A percentile compares a stretch with the other conserved stretches of the same genome.
Evolutionary conservation across 306 rosid genomes (phyloP).

Genomic region (Quercus bicolor): DNA sequence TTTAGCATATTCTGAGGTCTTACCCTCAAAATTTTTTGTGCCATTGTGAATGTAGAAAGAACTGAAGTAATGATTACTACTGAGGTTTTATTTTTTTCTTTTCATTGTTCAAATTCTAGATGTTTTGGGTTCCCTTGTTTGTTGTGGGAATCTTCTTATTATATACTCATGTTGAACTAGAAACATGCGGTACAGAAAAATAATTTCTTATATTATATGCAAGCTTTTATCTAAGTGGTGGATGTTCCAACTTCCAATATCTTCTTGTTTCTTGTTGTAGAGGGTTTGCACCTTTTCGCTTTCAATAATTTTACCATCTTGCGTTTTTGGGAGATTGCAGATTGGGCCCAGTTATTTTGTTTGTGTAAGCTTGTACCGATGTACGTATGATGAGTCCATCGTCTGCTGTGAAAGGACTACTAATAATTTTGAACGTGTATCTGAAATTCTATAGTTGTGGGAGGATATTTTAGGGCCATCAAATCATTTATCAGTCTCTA

Average conservation of each 20-base stretch:
- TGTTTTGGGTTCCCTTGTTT: conserved; percentile 13
- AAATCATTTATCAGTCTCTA: not conserved
- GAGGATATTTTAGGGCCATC: not conserved
- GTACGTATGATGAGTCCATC: not conserved
- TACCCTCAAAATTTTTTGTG: conserved; percentile 34
- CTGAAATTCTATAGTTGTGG: not conserved
- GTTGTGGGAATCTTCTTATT: conserved; percentile 16
- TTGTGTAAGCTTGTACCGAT: not conserved
- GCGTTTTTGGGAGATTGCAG: not conserved
- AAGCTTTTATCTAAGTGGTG: not conserved
- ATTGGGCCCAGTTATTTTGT: not conserved
- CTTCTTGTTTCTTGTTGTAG: not conserved
- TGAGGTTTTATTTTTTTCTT: not conserved
- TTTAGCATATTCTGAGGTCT: conserved; percentile 57
- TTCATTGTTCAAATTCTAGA: conserved; percentile 37
- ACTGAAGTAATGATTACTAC: conserved; percentile 38
- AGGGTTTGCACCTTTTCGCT: not conserved
- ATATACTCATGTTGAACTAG: conserved; percentile 27
- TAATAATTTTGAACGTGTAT: too few species aligned
- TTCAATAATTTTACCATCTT: too few species aligned
- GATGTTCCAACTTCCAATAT: not conserved
- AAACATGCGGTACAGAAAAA: conserved; percentile 44
- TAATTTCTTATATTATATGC: conserved; percentile 11
- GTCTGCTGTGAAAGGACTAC: too few species aligned
- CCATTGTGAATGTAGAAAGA: conserved; percentile 64